A percentile compares a stretch with the other conserved stretches of the same genome.
Conservation (phyloP, 2,329 filamentous ascomycete species). For the Plectosphaerella sp. region DNA sequence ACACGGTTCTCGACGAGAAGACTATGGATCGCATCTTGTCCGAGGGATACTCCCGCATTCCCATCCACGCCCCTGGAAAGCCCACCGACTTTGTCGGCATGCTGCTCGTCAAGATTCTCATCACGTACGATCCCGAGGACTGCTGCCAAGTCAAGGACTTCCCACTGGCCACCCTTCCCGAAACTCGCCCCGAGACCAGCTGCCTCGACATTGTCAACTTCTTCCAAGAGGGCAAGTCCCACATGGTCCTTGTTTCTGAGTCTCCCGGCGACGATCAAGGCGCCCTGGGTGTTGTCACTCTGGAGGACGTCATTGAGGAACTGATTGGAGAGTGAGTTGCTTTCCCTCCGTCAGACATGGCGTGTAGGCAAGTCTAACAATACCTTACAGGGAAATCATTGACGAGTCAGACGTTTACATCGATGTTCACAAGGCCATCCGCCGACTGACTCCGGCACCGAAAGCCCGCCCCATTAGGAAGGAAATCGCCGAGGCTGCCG, state of each 20-base stretch:
- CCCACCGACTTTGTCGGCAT: constrained; percentile 90
- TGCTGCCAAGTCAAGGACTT: constrained; percentile 83
- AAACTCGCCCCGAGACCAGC: constrained; percentile 91
- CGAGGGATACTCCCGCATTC: constrained; percentile 92
- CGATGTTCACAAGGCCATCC: constrained; percentile 96
- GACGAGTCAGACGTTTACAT: constrained; percentile 98
- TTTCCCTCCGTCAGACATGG: constrained; percentile 8
- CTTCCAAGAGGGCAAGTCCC: constrained; percentile 98
- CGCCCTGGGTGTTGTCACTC: constrained; percentile 86
- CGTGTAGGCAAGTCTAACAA: constrained; percentile 14
- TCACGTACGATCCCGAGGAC: constrained; percentile 97
- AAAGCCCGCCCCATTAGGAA: constrained; percentile 56
- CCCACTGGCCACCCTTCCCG: constrained; percentile 85
- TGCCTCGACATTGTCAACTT: constrained; percentile 99
- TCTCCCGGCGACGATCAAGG: constrained; percentile 85
- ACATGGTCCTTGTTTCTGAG: constrained; percentile 96
- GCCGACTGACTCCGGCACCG: constrained; percentile 80
- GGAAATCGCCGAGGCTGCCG: constrained; percentile 24
- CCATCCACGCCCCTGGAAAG: constrained; percentile 84
- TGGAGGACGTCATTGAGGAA: constrained; percentile 98
- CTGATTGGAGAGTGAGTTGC: constrained; percentile 85
- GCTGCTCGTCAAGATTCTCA: constrained; percentile 97
- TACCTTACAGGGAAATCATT: constrained; percentile 76
- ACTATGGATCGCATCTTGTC: constrained; percentile 94
- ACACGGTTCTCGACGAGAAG: constrained; percentile 85